Base-by-base conservation (phyloP, 2,329 filamentous ascomycete species). In the Penicillium sp. region DNA sequence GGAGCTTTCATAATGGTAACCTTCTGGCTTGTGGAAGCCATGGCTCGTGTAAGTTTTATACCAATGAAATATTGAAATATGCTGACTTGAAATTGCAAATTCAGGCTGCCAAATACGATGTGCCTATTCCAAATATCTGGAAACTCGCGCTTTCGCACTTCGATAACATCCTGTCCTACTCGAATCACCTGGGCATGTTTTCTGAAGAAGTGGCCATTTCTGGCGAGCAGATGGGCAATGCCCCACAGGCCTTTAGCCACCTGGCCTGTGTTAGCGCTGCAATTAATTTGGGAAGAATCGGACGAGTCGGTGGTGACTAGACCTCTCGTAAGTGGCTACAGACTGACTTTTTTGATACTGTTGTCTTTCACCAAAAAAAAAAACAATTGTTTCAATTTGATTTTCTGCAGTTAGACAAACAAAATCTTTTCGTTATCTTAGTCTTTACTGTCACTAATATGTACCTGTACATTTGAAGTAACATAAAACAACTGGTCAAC, bases 1-100 rank as follows among this genome's bases (percentile, higher is more conserved):
- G 89, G 89, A 22, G 88, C 88, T 19, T 91, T 91, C 68, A 86
- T 82, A 66, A 91, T 91, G 88, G 90, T 88, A 67, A 91, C 88
- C 0, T 91, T 91, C 70, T 91, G 89, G 89, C 82, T 91, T 0
- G 87, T 91, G 12, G 89, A 91, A 73, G 88, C 88, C 25, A 81
- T 91, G 74, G 89, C 88, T 30, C 81, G 88, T 31, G 88, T 88
- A 61, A 76, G 82, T 62, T 75, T 79, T 45, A 31, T 35, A 16
- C 8, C 28, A 30, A 43, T 6, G 26, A 31, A 26, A 28, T 4
- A n/a, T 14, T 40, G 47, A 41, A n/a, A 8, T 10, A 8, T 40
- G 28, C 47, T 51, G 14, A 55, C 16, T n/a, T 9, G 16, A 14
- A 26, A 36, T 30, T 22, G 14, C 2, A 26, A 37, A 17, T 28